Evolutionary conservation across 2,329 filamentous ascomycete genomes (phyloP), one percentile per base, ranked within the genome.

Genomic region (Trichoderma citrinoviride): DNA sequence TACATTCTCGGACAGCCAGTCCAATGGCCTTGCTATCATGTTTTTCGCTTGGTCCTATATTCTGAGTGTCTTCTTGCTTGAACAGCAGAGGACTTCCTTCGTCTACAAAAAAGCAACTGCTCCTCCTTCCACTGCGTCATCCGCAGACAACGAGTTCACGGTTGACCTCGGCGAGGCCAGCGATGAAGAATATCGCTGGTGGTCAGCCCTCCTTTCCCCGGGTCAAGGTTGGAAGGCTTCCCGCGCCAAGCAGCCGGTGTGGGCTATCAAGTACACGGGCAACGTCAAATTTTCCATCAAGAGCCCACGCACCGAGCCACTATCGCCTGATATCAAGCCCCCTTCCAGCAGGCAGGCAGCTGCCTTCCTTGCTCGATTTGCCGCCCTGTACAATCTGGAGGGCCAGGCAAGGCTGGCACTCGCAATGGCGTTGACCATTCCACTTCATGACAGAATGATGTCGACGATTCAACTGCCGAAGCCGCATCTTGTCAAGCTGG

Each of bases 281-380:
- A 40, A 47, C 21, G 21, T 63, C 10, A 63, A 56, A 12, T 63
- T 63, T 41, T n/a, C 6, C 5, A 23, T 63, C 21, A 23, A 37
- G 12, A 41, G 40, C 17, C 14, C 25, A 17, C 25, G n/a, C 40
- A 61, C n/a, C 10, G 17, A 21, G 17, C 15, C 40, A 10, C 6
- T 27, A 3, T 15, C 23, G 15, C 19, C 46, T 6, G 41, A 46
- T 10, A 33, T 40, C 15, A 43, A 41, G 14, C 47, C 57, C 5
- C 49, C 50, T 2, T 47, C 55, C 7, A 56, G 61, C 41, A 29
- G 25, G 17, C 46, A 64, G n/a, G 63, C 65, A 12, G 19, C 64
- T 7, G 49, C 41, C 12, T 68, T 63, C 43, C 65, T 68, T 14
- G 60, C 62, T 17, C 64, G 66, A 7, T 68, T 68, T 40, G 62